Conservation (phyloP, 495 filamentous ascomycete species). For the Aspergillus bridgeri region DNA sequence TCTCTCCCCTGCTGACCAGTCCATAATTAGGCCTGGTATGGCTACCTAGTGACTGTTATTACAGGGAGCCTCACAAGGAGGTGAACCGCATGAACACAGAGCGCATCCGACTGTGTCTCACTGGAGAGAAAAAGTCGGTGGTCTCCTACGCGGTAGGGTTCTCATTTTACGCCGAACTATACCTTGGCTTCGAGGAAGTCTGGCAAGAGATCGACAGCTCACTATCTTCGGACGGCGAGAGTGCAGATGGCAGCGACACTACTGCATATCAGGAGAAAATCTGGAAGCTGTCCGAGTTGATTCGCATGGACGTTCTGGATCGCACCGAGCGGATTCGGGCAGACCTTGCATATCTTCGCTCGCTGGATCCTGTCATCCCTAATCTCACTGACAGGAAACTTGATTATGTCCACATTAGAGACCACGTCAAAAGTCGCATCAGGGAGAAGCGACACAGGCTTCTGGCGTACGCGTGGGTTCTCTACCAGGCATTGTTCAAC, state of each 20-base stretch:
- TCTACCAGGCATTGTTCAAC: constrained; percentile 58
- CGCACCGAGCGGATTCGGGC: constrained; percentile 5
- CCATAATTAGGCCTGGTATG: no score
- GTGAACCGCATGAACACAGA: constrained; percentile 3
- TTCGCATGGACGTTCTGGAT: background rate
- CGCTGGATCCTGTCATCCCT: background rate
- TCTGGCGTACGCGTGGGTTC: constrained; percentile 55
- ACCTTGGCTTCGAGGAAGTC: constrained; percentile 1
- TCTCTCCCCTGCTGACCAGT: no score
- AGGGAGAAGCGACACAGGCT: constrained; percentile 45
- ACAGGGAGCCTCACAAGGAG: background rate
- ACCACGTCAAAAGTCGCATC: constrained; percentile 17
- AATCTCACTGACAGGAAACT: background rate
- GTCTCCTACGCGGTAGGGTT: background rate
- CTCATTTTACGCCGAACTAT: constrained; percentile 1
- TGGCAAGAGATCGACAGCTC: background rate
- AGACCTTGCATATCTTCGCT: constrained; percentile 12
- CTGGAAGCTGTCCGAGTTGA: background rate
- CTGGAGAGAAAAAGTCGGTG: background rate
- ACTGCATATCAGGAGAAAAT: background rate
- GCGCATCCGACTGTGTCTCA: background rate
- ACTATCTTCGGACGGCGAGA: background rate
- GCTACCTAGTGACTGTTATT: background rate
- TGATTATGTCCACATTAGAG: background rate
- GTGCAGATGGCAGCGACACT: background rate